phyloP scores from a whole-genome alignment of 495 filamentous ascomycete genomes.

The Daldinia grandis region DNA sequence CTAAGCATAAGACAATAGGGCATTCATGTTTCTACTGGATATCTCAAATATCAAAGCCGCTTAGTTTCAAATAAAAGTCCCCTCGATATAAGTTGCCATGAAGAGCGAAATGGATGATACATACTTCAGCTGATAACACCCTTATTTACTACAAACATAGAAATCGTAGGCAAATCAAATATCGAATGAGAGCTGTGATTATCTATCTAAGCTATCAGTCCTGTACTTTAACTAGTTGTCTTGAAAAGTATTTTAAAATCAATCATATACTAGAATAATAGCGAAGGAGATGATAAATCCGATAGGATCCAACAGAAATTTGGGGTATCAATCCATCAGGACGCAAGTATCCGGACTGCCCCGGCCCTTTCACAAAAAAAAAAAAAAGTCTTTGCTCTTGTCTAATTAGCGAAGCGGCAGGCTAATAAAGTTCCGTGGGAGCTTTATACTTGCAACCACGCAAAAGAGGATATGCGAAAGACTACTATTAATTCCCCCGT shows the following conservation, averaged over 20 bases:
- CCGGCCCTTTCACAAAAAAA: constrained; percentile 5
- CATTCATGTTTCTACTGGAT: background rate
- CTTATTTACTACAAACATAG: background rate
- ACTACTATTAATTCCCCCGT: constrained; percentile 42
- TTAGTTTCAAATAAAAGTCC: too few species aligned
- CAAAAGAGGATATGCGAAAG: constrained; percentile 33
- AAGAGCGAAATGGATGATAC: too few species aligned
- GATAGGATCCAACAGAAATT: constrained; percentile 23
- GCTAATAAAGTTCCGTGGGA: background rate
- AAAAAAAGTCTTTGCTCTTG: constrained; percentile 30
- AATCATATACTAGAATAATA: constrained; percentile 40
- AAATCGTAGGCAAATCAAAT: background rate
- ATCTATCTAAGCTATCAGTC: constrained; percentile 26
- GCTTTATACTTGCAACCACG: constrained; percentile 12
- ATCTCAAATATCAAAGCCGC: too few species aligned
- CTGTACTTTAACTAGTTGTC: constrained; percentile 5
- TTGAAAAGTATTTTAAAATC: constrained; percentile 28
- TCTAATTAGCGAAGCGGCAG: constrained; percentile 27
- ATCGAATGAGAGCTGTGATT: constrained; percentile 36
- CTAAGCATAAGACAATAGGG: background rate
- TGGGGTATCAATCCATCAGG: constrained; percentile 40
- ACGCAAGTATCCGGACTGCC: constrained; percentile 23
- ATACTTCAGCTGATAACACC: background rate
- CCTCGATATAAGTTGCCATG: too few species aligned
- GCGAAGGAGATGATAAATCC: constrained; percentile 30